Base-by-base conservation (phyloP, 1,139 yeast genomes). In the Geotrichum histeridarum region DNA sequence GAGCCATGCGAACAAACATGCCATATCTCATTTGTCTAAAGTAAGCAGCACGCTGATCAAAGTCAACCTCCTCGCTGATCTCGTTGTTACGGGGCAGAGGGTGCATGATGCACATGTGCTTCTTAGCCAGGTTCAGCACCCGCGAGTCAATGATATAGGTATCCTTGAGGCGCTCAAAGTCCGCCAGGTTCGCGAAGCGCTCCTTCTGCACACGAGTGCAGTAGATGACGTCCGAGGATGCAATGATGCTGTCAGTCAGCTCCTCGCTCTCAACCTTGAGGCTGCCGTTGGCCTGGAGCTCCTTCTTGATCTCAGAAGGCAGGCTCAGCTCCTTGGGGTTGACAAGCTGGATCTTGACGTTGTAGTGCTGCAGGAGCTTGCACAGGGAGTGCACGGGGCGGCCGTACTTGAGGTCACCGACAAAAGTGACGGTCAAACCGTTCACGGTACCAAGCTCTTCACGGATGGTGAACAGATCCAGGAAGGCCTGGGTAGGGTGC, bases 1-100 rank as follows among this genome's bases (percentile, higher is more conserved):
- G 77, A 17, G 99, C 99, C 99, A 94, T 94, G 80, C 99, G 89
- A 54, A 94, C 96, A 70, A 84, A 94, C 73, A 94, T 79, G 59
- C 99, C 99, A 70, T 93, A 93, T 74, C 94, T 86, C 98, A 93
- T 93, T 78, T 91, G 98, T 82, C 99, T 87, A 79, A 93, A 93
- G 77, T 93, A 93, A 59, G 98, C 98, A 62, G 99, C 98, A 73
- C 99, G 86, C 73, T 91, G 97, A 73, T 94, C 99, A 68, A 91
- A 93, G 73, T 94, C 99, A 66, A 94, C 98, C 76, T 94, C 99
- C 75, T 90, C 98, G 68, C 88, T 86, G 64, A 94, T 91, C 76
- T 94, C 99, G 66, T 83, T 86, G 63, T 89, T 90, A 75, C 99
- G 87, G 70, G 99, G 99, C 67, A 94, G 81, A 71, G 99, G 99